Conservation (phyloP, 1,284 basidiomycete genomes). For the Pseudozyma hubeiensis region DNA sequence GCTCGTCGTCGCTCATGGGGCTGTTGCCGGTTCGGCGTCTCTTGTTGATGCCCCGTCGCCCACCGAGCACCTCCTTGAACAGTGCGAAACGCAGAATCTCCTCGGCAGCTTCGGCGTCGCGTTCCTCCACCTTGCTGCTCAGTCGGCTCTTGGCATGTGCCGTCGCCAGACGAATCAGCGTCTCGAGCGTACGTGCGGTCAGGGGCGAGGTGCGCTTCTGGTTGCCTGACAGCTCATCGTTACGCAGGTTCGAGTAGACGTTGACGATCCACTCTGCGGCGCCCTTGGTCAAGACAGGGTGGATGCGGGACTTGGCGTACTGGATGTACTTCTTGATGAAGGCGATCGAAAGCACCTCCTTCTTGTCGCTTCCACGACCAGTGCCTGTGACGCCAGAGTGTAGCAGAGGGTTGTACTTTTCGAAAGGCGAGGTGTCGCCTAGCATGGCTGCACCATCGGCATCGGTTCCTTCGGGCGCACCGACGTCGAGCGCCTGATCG, state of each 20-base stretch:
- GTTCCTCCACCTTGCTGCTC: constrained; percentile 83
- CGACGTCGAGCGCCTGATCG: constrained; percentile 70
- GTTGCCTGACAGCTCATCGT: constrained; percentile 90
- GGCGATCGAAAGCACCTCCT: constrained; percentile 88
- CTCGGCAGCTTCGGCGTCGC: constrained; percentile 90
- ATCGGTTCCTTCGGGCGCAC: constrained; percentile 57
- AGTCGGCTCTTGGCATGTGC: constrained; percentile 97
- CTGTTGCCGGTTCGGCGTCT: constrained; percentile 58
- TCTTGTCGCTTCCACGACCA: constrained; percentile 68
- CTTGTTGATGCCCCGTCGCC: constrained; percentile 73
- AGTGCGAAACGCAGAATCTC: constrained; percentile 95
- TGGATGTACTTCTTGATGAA: constrained; percentile 99
- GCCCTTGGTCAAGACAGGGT: constrained; percentile 86
- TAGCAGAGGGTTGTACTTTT: constrained; percentile 95
- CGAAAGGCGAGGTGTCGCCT: constrained; percentile 71
- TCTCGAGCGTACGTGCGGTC: constrained; percentile 98
- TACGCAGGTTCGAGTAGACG: constrained; percentile 90
- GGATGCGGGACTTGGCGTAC: constrained; percentile 84
- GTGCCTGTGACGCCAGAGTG: constrained; percentile 80
- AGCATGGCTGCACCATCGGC: constrained; percentile 56
- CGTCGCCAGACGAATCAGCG: constrained; percentile 95
- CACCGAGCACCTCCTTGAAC: constrained; percentile 93
- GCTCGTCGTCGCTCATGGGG: constrained; percentile 51
- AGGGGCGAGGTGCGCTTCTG: constrained; percentile 96
- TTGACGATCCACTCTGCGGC: constrained; percentile 94